Percentiles rank a stretch among this genome's conserved stretches.
These are phyloP conservation scores for Dothidotthia symphoricarpi DNA, from an alignment of 2,329 filamentous ascomycete species.

Conservation along the genomic window DNA sequence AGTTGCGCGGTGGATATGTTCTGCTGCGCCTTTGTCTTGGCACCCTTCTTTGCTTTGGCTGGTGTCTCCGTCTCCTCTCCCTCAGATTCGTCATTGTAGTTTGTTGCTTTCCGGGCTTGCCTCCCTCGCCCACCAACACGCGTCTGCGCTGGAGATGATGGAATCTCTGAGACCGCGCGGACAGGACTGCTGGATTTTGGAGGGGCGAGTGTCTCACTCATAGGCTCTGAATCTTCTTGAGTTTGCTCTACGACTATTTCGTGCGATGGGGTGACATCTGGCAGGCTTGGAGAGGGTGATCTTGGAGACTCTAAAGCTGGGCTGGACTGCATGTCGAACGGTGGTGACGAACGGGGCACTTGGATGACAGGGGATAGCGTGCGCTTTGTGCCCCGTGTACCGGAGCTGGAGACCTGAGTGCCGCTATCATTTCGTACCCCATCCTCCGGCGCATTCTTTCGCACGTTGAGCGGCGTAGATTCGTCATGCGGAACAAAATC, in stretches of 20 bases:
- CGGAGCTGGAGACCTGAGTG: conserved; percentile 31
- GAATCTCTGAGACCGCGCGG: conserved; percentile 19
- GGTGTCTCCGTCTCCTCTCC: conserved; percentile 25
- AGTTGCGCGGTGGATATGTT: conserved; percentile 46
- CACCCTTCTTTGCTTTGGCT: conserved; percentile 15
- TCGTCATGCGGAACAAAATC: conserved; percentile 63
- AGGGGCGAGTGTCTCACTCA: conserved; percentile 46
- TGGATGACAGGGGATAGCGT: conserved; percentile 41
- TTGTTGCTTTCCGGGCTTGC: conserved; percentile 12
- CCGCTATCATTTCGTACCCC: conserved; percentile 27
- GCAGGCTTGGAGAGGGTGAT: conserved; percentile 37
- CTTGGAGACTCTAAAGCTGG: conserved; percentile 30
- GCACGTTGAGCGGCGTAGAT: conserved; percentile 62
- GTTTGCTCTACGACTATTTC: conserved; percentile 22
- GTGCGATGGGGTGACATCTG: conserved; percentile 32
- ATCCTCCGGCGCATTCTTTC: conserved; percentile 29
- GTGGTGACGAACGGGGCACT: conserved; percentile 42
- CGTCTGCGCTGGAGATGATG: conserved; percentile 14
- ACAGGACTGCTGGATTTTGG: conserved; percentile 45
- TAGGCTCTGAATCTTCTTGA: conserved; percentile 26
- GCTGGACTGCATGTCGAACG: conserved; percentile 28
- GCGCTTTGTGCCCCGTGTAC: conserved; percentile 41
- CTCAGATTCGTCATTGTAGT: conserved; percentile 23
- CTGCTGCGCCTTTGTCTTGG: conserved; percentile 28
- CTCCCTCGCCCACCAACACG: conserved; percentile 19